Conservation (phyloP, 495 filamentous ascomycete species). For the Neurospora sp. region DNA sequence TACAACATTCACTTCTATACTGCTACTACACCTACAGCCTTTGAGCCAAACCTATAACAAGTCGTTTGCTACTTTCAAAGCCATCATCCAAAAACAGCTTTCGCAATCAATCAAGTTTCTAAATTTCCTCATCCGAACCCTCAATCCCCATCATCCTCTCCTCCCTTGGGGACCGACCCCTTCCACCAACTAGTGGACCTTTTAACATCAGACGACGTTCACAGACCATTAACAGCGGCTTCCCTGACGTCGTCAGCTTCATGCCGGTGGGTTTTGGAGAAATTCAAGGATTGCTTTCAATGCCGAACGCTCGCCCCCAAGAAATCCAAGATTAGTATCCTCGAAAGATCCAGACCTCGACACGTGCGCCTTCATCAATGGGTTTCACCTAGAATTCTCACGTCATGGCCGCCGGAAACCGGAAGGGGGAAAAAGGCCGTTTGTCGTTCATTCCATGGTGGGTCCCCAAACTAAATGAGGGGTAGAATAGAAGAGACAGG, state of each 20-base stretch:
- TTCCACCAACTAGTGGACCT: background rate
- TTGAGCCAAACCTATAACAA: background rate
- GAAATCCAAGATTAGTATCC: background rate
- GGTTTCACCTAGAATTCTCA: background rate
- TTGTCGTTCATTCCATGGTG: background rate
- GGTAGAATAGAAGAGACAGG: background rate
- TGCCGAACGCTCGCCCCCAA: background rate
- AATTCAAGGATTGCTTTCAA: background rate
- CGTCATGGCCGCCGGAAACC: background rate
- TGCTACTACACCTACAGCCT: background rate
- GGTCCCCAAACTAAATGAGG: background rate
- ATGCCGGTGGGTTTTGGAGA: background rate
- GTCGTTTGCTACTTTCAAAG: background rate
- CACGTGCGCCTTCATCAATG: background rate
- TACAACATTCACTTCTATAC: background rate
- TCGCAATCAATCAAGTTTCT: background rate
- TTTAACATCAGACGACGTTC: background rate
- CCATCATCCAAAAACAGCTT: background rate
- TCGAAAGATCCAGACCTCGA: background rate
- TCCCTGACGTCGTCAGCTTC: background rate
- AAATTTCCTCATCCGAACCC: background rate
- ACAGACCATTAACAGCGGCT: background rate
- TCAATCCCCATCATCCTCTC: background rate
- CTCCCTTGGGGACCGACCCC: background rate
- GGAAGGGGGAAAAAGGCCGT: background rate